These are phyloP conservation scores for Elsinoe ampelina DNA, from an alignment of 2,329 filamentous ascomycete genomes.

Conservation along the genomic window DNA sequence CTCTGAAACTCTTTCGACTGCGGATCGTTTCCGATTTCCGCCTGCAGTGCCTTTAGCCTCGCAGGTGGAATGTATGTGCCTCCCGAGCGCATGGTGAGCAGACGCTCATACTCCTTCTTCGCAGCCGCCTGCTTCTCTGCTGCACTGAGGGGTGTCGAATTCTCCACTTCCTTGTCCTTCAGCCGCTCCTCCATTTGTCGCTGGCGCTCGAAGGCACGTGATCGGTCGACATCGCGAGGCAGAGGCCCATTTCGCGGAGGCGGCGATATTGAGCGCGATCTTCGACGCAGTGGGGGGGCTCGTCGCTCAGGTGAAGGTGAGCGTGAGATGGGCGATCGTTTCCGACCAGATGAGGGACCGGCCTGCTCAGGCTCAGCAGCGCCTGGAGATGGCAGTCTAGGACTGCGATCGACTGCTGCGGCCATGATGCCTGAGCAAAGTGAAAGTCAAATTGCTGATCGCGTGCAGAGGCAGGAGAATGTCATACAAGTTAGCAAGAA, in stretches of 20 bases:
- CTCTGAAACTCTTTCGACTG: slow-evolving; percentile 94
- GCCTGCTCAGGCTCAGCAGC: slow-evolving; percentile 15
- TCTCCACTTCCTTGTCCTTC: slow-evolving; percentile 34
- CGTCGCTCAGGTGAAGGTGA: slow-evolving; percentile 29
- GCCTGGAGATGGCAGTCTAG: slow-evolving; percentile 7
- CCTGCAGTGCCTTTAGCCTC: slow-evolving; percentile 79
- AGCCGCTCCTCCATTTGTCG: slow-evolving; percentile 39
- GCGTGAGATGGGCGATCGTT: slow-evolving; percentile 26
- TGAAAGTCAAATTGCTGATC: neutral
- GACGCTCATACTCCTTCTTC: slow-evolving; percentile 87
- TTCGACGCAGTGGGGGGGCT: slow-evolving; percentile 24
- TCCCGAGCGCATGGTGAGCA: slow-evolving; percentile 85
- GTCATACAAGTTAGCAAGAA: neutral
- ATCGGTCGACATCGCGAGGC: slow-evolving; percentile 41
- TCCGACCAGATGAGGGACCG: slow-evolving; percentile 19
- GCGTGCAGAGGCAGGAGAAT: neutral
- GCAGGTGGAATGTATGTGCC: slow-evolving; percentile 96
- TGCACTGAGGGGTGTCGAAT: slow-evolving; percentile 51
- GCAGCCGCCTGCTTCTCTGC: slow-evolving; percentile 81
- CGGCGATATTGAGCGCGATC: slow-evolving; percentile 26
- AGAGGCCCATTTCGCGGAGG: slow-evolving; percentile 29
- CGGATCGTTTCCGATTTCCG: slow-evolving; percentile 86
- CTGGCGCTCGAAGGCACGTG: slow-evolving; percentile 43
- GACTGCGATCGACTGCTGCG: slow-evolving; percentile 4
- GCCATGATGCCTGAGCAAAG: neutral